These are phyloP conservation scores for Pseudotulostoma volvatum DNA, from an alignment of 495 filamentous ascomycete species.

Conservation along the genomic window DNA sequence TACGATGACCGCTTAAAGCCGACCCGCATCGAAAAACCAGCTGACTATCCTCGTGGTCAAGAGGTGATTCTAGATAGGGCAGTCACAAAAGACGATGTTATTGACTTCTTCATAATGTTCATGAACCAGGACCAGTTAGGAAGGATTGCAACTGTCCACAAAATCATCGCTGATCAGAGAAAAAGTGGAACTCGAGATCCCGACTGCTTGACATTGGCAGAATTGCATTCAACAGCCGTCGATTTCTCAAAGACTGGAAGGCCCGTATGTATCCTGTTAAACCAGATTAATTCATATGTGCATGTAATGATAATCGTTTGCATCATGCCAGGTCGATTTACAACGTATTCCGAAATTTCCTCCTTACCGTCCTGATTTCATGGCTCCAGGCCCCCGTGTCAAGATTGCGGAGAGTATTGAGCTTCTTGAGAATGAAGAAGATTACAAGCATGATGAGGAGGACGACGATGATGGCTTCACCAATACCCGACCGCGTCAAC, in stretches of 20 bases:
- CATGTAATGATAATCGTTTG: background rate
- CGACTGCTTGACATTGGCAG: constrained; percentile 46
- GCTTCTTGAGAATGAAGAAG: constrained; percentile 20
- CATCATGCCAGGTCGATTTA: constrained; percentile 22
- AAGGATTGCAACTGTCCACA: constrained; percentile 49
- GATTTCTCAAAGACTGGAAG: constrained; percentile 73
- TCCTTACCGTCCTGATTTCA: constrained; percentile 39
- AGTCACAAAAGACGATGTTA: constrained; percentile 46
- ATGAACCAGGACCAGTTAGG: constrained; percentile 64
- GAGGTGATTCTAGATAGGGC: constrained; percentile 38
- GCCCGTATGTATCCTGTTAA: constrained; percentile 29
- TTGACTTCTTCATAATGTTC: constrained; percentile 61
- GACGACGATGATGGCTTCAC: constrained; percentile 36
- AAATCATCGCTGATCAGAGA: constrained; percentile 47
- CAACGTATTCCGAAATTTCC: constrained; percentile 23
- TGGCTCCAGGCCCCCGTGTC: constrained; percentile 48
- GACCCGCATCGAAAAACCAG: constrained; percentile 29
- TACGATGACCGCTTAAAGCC: constrained; percentile 38
- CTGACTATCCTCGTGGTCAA: constrained; percentile 44
- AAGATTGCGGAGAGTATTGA: constrained; percentile 29
- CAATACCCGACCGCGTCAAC: constrained; percentile 18
- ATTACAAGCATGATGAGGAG: constrained; percentile 3
- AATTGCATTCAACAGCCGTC: constrained; percentile 59
- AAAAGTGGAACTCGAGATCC: constrained; percentile 35
- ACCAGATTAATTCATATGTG: background rate